Conservation (phyloP, 257 asterid species). For the Solanum rostratum region DNA sequence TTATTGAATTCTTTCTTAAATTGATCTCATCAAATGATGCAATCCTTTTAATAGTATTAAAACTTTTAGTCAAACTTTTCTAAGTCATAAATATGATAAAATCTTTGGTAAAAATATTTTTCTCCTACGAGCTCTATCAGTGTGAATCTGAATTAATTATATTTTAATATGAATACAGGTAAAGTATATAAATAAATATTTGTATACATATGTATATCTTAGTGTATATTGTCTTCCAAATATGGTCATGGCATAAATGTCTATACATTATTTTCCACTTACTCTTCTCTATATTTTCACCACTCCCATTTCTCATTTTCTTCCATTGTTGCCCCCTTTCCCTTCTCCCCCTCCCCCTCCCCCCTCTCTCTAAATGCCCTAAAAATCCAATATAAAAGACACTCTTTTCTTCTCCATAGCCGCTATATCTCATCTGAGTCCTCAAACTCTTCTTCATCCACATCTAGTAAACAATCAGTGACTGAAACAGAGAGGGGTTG, state of each 20-base stretch:
- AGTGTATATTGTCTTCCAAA: neutral
- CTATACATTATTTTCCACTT: neutral
- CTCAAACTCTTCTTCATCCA: neutral
- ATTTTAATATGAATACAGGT: too few species aligned
- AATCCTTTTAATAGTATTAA: neutral
- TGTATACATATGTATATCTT: neutral
- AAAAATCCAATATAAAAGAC: neutral
- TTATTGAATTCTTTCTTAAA: neutral
- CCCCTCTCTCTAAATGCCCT: neutral
- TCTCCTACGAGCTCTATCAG: too few species aligned
- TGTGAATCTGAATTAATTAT: too few species aligned
- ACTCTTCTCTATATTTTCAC: neutral
- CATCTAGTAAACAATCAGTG: neutral
- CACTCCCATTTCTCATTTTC: conserved; percentile 2
- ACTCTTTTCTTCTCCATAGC: neutral
- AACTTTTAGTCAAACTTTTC: neutral
- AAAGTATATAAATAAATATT: neutral
- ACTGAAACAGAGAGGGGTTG: neutral
- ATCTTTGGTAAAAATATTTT: too few species aligned
- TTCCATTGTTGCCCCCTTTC: neutral
- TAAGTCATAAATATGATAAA: too few species aligned
- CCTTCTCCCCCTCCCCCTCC: neutral
- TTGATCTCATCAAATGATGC: neutral
- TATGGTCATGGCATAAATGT: neutral
- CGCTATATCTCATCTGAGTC: neutral